Conservation (phyloP, 2,329 filamentous ascomycete species). For the Calonectria naviculata region DNA sequence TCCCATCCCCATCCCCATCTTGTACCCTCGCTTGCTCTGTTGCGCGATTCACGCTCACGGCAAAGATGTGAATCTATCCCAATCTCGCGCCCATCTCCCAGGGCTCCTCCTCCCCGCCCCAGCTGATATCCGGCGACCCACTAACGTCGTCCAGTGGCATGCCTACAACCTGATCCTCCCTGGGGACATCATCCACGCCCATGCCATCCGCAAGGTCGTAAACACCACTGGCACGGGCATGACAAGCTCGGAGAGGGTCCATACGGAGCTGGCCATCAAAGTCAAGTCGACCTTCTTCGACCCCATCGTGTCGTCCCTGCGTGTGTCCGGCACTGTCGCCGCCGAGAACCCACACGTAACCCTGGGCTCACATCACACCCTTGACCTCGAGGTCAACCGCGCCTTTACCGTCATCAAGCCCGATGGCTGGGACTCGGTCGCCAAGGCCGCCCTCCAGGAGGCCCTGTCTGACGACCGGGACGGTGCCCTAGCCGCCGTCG, state of each 20-base stretch:
- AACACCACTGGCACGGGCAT: conserved; percentile 59
- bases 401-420: conserved; percentile 91
- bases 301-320: conserved; percentile 64
- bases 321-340: conserved; percentile 65
- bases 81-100: background rate
- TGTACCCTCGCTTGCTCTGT: background rate
- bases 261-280: conserved; percentile 66
- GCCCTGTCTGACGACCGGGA: conserved; percentile 82
- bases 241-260: conserved; percentile 64
- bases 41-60: background rate
- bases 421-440: conserved; percentile 89
- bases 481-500: conserved; percentile 87
- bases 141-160: conserved; percentile 59
- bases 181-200: conserved; percentile 64
- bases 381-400: conserved; percentile 87
- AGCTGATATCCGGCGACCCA: background rate
- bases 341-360: conserved; percentile 64
- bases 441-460: conserved; percentile 80
- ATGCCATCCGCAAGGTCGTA: conserved; percentile 67
- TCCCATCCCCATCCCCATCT: background rate
- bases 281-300: conserved; percentile 70
- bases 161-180: conserved; percentile 69
- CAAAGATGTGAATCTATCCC: background rate
- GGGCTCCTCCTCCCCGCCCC: background rate
- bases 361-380: conserved; percentile 68